phyloP scores from a whole-genome alignment of 345 rosid genomes.

The Aquilaria sinensis region DNA sequence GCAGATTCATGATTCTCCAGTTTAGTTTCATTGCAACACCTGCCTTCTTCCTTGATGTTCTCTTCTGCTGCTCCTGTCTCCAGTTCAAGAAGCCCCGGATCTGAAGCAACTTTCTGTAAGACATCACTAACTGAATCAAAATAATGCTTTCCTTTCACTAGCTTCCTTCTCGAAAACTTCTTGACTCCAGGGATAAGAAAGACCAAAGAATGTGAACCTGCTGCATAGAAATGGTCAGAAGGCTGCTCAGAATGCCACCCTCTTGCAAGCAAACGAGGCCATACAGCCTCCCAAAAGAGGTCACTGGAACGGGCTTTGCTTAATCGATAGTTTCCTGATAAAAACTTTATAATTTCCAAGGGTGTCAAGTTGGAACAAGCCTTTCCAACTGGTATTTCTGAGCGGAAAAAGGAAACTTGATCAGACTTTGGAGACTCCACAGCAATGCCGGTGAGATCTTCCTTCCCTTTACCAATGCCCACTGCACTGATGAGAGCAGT shows the following conservation, averaged over 20 bases:
- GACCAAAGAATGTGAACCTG: constrained; percentile 30
- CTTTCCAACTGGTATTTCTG: constrained; percentile 43
- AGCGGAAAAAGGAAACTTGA: constrained; percentile 18
- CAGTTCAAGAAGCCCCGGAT: constrained; percentile 61
- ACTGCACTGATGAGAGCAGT: constrained; percentile 29
- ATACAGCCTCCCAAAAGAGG: constrained; percentile 59
- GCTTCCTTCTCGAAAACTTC: constrained; percentile 47
- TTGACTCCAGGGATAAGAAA: constrained; percentile 40
- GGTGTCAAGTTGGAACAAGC: constrained; percentile 41
- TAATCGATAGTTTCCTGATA: constrained; percentile 40
- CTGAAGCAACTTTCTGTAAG: constrained; percentile 54
- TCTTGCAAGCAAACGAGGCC: constrained; percentile 53
- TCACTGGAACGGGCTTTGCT: constrained; percentile 50
- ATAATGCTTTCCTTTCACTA: constrained; percentile 48
- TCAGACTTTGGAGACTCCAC: constrained; percentile 33
- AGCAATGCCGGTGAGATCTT: constrained; percentile 36
- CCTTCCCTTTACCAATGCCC: constrained; percentile 43
- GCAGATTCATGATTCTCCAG: constrained; percentile 19
- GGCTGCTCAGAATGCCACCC: constrained; percentile 60
- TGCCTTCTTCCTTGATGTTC: constrained; percentile 15
- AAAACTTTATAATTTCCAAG: constrained; percentile 36
- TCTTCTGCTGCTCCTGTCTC: constrained; percentile 19
- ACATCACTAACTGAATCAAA: constrained; percentile 67
- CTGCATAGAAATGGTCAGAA: constrained; percentile 25
- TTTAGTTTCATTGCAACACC: constrained; percentile 7